Evolutionary conservation across 306 rosid genomes (phyloP), one percentile per base, ranked within the genome.

Genomic region (Ormosia semicastrata): DNA sequence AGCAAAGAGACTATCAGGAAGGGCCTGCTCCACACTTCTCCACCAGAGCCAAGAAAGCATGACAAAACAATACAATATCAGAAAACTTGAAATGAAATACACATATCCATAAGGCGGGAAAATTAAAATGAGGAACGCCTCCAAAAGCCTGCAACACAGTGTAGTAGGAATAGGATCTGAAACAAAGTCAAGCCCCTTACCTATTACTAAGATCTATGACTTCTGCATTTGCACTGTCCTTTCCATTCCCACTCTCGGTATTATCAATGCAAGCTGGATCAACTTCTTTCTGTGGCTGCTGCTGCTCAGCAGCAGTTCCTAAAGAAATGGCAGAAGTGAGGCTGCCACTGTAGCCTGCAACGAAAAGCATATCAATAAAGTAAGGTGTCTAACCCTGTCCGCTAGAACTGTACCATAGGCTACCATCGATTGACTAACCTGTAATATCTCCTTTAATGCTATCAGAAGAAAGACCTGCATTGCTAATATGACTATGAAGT

Each of bases 1-100:
- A 73, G 98, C 91, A 62, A 90, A 93, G 72, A 91, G 92, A 81
- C 85, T 93, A 54, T 93, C 98, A 3, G 97, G 98, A 86, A 95
- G 99, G 75, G 75, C 91, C 84, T 90, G 89, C 80, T 88, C 99
- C 73, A 86, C 77, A 84, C 92, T 95, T 87, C 80, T 85, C 69
- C 83, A 70, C 69, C 83, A 70, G 5, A 9, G 66, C 77, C 81
- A 60, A 75, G 47, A 63, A 43, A 80, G 18, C 75, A 64, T 10
- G 6, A 50, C 11, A 53, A 34, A 73, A 80, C n/a, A 77, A 44
- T 5, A 37, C 17, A 15, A 49, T 11, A 81, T 81, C 63, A 82
- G 74, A 79, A 66, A 32, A 34, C 46, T 81, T 73, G 62, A n/a
- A 30, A 81, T 52, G 7, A 73, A 40, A 68, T 18, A 44, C 46